phyloP scores from a whole-genome alignment of 768 basidiomycete species.

The Imleria badia region DNA sequence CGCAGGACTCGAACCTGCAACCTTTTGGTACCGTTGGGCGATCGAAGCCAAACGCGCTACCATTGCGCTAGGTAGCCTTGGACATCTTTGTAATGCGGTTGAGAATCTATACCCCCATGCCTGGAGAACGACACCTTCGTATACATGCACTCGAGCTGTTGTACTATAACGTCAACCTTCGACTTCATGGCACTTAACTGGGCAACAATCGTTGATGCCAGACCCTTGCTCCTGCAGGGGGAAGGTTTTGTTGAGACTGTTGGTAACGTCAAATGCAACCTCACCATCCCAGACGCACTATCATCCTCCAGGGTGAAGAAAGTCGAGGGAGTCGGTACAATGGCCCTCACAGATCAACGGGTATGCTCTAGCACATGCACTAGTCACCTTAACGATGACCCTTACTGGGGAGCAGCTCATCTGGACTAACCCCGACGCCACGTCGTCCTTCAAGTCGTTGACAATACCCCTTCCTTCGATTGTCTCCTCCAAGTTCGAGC shows the following conservation, averaged over 20 bases:
- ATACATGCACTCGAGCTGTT: background rate
- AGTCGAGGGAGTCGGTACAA: slow-evolving; percentile 55
- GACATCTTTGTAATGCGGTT: too few species aligned
- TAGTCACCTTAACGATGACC: slow-evolving; percentile 1
- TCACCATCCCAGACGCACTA: slow-evolving; percentile 57
- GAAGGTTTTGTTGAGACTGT: slow-evolving; percentile 60
- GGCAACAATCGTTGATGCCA: slow-evolving; percentile 58
- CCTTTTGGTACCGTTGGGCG: slow-evolving; percentile 79
- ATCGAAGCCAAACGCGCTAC: slow-evolving; percentile 96
- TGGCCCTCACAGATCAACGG: slow-evolving; percentile 71
- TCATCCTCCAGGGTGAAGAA: slow-evolving; percentile 49
- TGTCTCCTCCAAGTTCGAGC: slow-evolving; percentile 69
- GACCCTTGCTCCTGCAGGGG: slow-evolving; percentile 61
- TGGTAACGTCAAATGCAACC: slow-evolving; percentile 57
- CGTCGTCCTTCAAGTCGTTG: slow-evolving; percentile 40
- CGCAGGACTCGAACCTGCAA: slow-evolving; percentile 97
- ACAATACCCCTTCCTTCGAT: slow-evolving; percentile 63
- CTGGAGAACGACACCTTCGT: background rate
- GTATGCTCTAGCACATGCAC: slow-evolving; percentile 40
- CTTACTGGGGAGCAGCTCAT: slow-evolving; percentile 50
- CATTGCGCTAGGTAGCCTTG: slow-evolving; percentile 83
- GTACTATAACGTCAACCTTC: background rate
- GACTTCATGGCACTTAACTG: slow-evolving; percentile 74
- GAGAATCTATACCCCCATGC: background rate
- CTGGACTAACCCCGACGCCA: slow-evolving; percentile 45